A percentile compares a stretch with the other conserved stretches of the same genome.
These are phyloP conservation scores for Echeveria elegans DNA, from an alignment of 164 flowering plant genomes.

Conservation along the genomic window DNA sequence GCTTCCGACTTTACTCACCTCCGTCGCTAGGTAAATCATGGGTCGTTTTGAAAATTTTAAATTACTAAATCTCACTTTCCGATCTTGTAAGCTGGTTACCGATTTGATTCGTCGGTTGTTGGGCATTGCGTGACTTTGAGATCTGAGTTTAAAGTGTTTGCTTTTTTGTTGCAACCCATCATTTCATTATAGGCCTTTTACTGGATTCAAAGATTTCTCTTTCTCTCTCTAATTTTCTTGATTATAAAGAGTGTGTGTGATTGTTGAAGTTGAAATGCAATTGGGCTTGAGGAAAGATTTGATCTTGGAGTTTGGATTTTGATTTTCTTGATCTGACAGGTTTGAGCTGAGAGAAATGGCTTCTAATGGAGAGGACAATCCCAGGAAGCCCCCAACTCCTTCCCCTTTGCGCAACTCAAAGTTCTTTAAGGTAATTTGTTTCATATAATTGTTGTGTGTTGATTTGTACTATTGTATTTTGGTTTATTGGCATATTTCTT, in stretches of 20 bases:
- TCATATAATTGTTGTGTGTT: neutral
- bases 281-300: neutral
- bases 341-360: neutral
- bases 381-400: slow-evolving; percentile 73
- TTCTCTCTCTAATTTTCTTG: neutral
- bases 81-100: neutral
- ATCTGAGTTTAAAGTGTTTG: neutral
- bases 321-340: neutral
- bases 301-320: neutral
- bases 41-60: no score
- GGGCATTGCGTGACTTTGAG: slow-evolving; percentile 1
- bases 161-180: neutral
- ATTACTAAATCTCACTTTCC: no score
- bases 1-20: neutral
- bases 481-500: neutral
- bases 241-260: neutral
- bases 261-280: neutral
- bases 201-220: neutral
- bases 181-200: neutral
- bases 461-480: neutral
- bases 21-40: neutral
- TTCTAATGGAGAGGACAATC: slow-evolving; percentile 39
- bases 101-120: neutral
- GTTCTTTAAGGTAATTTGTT: slow-evolving; percentile 54
- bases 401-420: slow-evolving; percentile 79